phyloP scores from a whole-genome alignment of 768 basidiomycete species.

The Lactarius indigo region DNA sequence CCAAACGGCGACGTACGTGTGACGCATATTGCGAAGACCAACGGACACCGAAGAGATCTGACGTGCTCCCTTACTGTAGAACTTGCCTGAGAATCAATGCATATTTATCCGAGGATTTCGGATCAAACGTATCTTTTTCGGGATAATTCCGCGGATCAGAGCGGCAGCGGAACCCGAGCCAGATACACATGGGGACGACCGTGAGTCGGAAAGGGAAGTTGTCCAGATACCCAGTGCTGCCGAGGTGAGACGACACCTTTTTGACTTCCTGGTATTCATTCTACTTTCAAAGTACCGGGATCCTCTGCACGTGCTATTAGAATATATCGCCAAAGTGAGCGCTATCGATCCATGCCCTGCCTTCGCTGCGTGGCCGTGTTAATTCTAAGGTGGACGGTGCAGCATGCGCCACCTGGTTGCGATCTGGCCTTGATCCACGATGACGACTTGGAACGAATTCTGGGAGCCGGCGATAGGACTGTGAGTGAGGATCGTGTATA shows the following conservation, averaged over 20 bases:
- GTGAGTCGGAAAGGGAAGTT: neutral
- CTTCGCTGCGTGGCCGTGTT: neutral
- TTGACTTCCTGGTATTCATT: neutral
- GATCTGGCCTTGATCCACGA: neutral
- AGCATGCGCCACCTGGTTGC: neutral
- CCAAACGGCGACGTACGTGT: neutral
- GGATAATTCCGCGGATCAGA: neutral
- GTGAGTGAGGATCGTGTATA: neutral
- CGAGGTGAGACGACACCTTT: neutral
- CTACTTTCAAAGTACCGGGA: neutral
- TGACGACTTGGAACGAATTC: neutral
- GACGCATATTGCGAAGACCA: neutral
- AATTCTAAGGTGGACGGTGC: neutral
- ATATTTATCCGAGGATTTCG: neutral
- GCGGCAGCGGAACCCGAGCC: neutral
- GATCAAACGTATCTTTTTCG: neutral
- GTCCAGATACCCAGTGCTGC: neutral
- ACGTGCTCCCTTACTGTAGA: neutral
- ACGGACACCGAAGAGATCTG: neutral
- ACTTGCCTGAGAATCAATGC: neutral
- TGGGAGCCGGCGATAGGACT: neutral
- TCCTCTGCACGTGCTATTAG: neutral
- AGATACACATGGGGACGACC: neutral
- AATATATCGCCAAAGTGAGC: neutral
- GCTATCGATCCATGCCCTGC: neutral